Evolutionary conservation across 495 filamentous ascomycete genomes (phyloP), one percentile per base, ranked within the genome.

Genomic region (Sordaria brevicollis): DNA sequence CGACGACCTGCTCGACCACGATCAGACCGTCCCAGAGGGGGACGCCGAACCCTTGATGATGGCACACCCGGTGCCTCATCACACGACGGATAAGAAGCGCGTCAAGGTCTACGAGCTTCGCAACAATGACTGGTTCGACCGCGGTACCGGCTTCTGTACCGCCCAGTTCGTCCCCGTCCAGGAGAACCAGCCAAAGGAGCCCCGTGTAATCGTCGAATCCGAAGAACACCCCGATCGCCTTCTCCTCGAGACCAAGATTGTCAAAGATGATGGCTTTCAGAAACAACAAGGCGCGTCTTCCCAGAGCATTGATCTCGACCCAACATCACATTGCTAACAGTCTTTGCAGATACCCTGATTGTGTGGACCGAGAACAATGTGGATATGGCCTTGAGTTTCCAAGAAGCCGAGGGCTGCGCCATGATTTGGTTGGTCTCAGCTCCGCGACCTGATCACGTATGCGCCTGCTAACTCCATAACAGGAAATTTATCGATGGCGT

Each of bases 71-170:
- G 87, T 93, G 83, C 87, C 87, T 84, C 86, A 88, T 85, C 90
- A 91, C 80, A 87, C 90, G 76, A 89, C 90, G 83, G 92, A 94
- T 81, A 93, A 91, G 86, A 96, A 94, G 85, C 91, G 95, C 85
- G 95, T 99, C 75, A 99, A 99, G 85, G 95, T 99, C 74, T 99
- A 99, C 80, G 95, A 99, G 83, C 87, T 99, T 72, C 92, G 90
- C 75, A 93, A 97, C 81, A 97, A 95, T 86, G 96, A 99, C 86
- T 99, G 95, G 95, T 97, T 93, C 79, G 95, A 99, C 82, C 86
- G 96, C 71, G 95, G 95, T 67, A 99, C 95, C 21, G 95, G 95
- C 62, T 98, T 97, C 80, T 99, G 95, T 80, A 91, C 86, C 6
- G 93, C 93, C 31, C 86, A 88, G 73, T 88, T 92, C 70, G 81